Conservation (phyloP, 768 basidiomycete genomes). For the Calocera viscosa region DNA sequence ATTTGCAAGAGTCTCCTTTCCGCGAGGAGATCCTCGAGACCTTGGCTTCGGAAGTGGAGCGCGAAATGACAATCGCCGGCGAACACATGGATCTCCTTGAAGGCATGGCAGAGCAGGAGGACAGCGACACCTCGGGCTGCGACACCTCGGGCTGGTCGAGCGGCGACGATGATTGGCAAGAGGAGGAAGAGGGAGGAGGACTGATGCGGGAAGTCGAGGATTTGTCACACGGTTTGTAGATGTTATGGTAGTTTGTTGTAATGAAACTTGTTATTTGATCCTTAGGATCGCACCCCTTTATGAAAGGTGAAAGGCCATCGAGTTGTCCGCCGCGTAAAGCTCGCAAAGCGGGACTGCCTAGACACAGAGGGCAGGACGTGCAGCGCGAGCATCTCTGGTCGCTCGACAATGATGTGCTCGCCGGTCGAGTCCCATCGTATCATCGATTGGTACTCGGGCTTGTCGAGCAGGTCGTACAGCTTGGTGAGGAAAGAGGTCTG, state of each 20-base stretch:
- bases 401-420: slow-evolving; percentile 89
- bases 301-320: too few species aligned
- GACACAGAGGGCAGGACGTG: slow-evolving; percentile 90
- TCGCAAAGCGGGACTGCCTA: slow-evolving; percentile 91
- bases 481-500: slow-evolving; percentile 95
- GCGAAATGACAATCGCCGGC: too few species aligned
- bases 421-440: slow-evolving; percentile 92
- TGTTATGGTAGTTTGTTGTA: too few species aligned
- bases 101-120: neutral
- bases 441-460: slow-evolving; percentile 90
- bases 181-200: neutral
- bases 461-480: slow-evolving; percentile 84
- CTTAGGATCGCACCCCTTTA: too few species aligned
- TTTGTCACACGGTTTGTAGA: too few species aligned
- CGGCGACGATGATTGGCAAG: neutral
- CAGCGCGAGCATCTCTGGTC: slow-evolving; percentile 83
- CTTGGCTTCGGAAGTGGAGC: too few species aligned
- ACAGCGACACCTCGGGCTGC: neutral
- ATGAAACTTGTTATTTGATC: too few species aligned
- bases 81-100: too few species aligned
- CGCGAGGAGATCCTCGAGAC: too few species aligned
- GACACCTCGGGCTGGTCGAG: neutral
- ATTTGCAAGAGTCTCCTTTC: too few species aligned
- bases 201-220: neutral
- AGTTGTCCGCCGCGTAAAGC: slow-evolving; percentile 95